Evolutionary conservation across 345 rosid genomes (phyloP), one percentile per base, ranked within the genome.

Genomic region (Dipteronia dyeriana): DNA sequence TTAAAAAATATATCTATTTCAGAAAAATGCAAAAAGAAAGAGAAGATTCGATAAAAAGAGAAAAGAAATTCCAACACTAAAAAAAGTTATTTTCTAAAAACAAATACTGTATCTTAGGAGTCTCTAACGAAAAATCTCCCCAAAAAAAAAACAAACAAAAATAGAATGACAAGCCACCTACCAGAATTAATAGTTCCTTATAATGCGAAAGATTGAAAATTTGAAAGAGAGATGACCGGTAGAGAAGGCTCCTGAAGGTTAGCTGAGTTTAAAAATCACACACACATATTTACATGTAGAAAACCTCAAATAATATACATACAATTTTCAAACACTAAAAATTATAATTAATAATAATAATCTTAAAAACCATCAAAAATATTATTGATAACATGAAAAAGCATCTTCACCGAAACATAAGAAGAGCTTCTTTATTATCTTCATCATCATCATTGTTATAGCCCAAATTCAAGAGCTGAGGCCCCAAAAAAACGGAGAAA

Each of bases 151-250:
- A 1, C 7, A 41, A 9, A 41, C 9, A 41, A 1, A 49, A 5
- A n/a, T n/a, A 49, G 54, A 12, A 49, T 49, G 54, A 49, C 54
- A 49, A 49, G 54, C 6, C 16, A 49, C 54, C 54, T 49, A 49
- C 14, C 54, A 10, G 1, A 11, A 49, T 13, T 13, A 13, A 49
- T 13, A 0, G 54, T 49, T 12, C 22, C 61, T 22, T 17, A n/a
- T 19, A 20, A 23, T n/a, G 71, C 82, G 80, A 73, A 8, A 20
- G 10, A 63, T 65, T 34, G 38, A 4, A 34, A 34, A n/a, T n/a
- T n/a, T n/a, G 34, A 38, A 13, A n/a, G 7, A 83, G 85, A 61
- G 60, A 70, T 47, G 82, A 85, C 81, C 53, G 88, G 84, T 73
- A 82, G 85, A 65, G 59, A 85, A 57, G 61, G 57, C 47, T 51